Conservation (phyloP, 2,329 filamentous ascomycete species). For the Verticillium nubilum region DNA sequence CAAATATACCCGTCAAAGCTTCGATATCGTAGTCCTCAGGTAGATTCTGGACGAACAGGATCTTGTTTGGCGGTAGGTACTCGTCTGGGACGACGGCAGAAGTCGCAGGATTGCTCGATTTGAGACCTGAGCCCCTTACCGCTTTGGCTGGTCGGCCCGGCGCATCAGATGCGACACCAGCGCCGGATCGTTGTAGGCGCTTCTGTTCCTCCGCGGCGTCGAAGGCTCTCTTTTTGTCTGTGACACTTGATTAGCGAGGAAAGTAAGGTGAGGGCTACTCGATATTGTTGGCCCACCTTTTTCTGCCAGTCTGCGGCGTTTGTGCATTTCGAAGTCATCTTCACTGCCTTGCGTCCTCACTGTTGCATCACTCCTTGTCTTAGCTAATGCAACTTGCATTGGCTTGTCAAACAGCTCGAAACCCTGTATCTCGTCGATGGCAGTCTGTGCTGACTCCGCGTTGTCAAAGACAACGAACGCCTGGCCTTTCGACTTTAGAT, state of each 20-base stretch:
- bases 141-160: slow-evolving; percentile 61
- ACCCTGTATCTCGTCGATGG: slow-evolving; percentile 84
- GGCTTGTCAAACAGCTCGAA: slow-evolving; percentile 92
- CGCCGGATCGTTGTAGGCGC: slow-evolving; percentile 60
- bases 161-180: slow-evolving; percentile 36
- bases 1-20: slow-evolving; percentile 73
- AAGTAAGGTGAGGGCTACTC: too few relatives aligned
- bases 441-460: slow-evolving; percentile 70
- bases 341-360: slow-evolving; percentile 67
- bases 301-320: slow-evolving; percentile 76
- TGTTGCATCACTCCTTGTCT: slow-evolving; percentile 80
- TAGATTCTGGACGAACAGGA: slow-evolving; percentile 87
- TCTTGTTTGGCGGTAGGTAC: slow-evolving; percentile 96
- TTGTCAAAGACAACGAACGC: slow-evolving; percentile 90
- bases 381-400: slow-evolving; percentile 79
- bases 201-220: slow-evolving; percentile 76
- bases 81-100: slow-evolving; percentile 87
- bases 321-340: slow-evolving; percentile 84
- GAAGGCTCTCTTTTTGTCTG: slow-evolving; percentile 72
- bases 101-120: slow-evolving; percentile 63
- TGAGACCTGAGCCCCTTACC: slow-evolving; percentile 67
- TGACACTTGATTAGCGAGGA: background rate
- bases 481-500: slow-evolving; percentile 88
- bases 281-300: slow-evolving; percentile 58
- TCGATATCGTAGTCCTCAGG: slow-evolving; percentile 84